These are phyloP conservation scores for Pelagophyceae sp. DNA, from an alignment of 352 stramenopile species.

Conservation along the genomic window DNA sequence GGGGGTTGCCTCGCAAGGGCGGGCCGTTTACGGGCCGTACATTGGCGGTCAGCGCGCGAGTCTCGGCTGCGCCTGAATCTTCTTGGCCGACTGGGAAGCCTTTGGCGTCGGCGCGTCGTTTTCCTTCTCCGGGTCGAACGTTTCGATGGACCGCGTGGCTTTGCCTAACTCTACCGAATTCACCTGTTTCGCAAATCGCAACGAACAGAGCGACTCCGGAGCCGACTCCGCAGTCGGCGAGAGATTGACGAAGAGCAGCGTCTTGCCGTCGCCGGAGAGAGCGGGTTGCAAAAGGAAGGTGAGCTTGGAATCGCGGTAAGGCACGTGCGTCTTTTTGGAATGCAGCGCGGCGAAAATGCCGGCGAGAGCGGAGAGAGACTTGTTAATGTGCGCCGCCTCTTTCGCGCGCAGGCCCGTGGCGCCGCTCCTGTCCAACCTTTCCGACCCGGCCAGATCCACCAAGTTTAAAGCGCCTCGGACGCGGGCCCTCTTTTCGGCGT, in stretches of 20 bases:
- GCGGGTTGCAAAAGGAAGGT: conserved; percentile 97
- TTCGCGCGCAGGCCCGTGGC: conserved; percentile 81
- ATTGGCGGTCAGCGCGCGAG: too few species aligned
- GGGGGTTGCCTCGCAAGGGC: too few species aligned
- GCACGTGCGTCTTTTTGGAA: conserved; percentile 85
- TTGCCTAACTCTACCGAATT: conserved; percentile 94
- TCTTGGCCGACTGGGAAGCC: too few species aligned
- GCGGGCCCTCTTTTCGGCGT: conserved; percentile 75
- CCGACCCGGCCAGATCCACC: conserved; percentile 80
- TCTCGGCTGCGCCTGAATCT: too few species aligned
- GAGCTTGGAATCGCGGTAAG: conserved; percentile 97
- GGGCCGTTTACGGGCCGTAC: too few species aligned
- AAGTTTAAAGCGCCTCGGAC: conserved; percentile 86
- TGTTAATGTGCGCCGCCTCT: conserved; percentile 97
- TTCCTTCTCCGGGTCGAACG: neutral
- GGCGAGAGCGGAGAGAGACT: conserved; percentile 91
- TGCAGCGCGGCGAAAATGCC: conserved; percentile 96
- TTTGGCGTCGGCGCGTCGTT: too few species aligned
- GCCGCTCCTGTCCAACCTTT: conserved; percentile 82
- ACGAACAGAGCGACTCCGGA: conserved; percentile 92
- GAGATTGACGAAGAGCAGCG: conserved; percentile 99
- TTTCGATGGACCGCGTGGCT: conserved; percentile 53
- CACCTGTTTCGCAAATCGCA: conserved; percentile 90
- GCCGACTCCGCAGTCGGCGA: conserved; percentile 85
- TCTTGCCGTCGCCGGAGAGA: conserved; percentile 96